Base-by-base conservation (phyloP, 169 alveolate genomes). In the Cystoisospora suis region DNA sequence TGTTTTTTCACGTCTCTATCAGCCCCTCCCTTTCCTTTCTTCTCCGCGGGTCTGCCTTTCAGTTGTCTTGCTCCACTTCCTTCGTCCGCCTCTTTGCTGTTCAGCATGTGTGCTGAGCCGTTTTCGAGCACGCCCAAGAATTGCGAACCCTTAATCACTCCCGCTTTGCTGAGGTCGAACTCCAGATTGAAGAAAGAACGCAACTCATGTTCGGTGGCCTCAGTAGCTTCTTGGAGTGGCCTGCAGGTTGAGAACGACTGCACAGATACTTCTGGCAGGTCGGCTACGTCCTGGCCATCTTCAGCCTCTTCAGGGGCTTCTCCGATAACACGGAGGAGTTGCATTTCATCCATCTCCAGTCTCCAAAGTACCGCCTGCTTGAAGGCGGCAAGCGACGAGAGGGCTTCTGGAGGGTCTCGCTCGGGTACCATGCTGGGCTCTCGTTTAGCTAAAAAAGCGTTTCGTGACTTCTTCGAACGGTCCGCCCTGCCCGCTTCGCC, bases 401-500 rank as follows among this genome's bases (percentile, higher is more conserved):
- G 53, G 23, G 83, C 83, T 6, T 72, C 83, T 6, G 83, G 83
- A 0, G 83, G 83, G 83, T 72, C 83, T 4, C 15, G 27, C 5
- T 38, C 40, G 65, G 65, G 65, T 12, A 53, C 29, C 65, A 23
- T 15, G 65, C 29, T 15, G 29, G 65, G 65, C 29, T 34, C 58
- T 12, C 34, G n/a, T n/a, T 44, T 65, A 44, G 77, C 77, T 53
- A 72, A 3, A 40, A 72, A 72, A 5, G 83, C 83, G 3, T 0
- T 6, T 27, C 83, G 46, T 15, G 46, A 38, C 27, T 34, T 15
- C 56, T 6, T 40, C 27, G 83, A 46, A 3, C 83, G 15, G 58
- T 72, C 83, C 56, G 56, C 58, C 56, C 83, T n/a, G 53, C 56
- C 42, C 56, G 83, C 27, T 29, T 72, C 83, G n/a, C 56, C 42